phyloP scores from a whole-genome alignment of 1,284 basidiomycete species.

The Leccinum pachyderme region DNA sequence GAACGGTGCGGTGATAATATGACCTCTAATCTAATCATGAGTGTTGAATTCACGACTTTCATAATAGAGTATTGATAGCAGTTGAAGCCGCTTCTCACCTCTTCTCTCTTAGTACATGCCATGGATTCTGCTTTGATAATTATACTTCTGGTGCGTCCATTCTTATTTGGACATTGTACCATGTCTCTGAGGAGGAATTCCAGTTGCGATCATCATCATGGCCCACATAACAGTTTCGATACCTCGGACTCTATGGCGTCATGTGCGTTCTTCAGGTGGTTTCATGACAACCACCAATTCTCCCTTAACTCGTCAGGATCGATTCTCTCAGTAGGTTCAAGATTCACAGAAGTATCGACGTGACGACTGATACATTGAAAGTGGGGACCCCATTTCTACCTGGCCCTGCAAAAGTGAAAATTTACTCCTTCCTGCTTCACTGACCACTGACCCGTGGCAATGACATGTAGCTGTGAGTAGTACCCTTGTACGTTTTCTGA shows the following conservation, averaged over 20 bases:
- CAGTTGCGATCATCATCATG: neutral
- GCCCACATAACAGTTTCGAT: neutral
- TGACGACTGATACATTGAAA: neutral
- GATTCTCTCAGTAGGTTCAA: neutral
- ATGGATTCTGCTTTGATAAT: neutral
- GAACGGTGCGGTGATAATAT: no score
- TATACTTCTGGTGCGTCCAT: neutral
- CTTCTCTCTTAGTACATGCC: neutral
- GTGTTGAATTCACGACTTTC: neutral
- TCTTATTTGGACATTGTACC: neutral
- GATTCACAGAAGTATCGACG: neutral
- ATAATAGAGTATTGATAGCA: neutral
- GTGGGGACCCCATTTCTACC: neutral
- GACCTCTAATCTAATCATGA: no score
- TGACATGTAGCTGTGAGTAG: neutral
- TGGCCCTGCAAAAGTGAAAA: neutral
- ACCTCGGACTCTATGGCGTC: neutral
- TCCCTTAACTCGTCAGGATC: neutral
- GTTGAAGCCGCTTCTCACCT: neutral
- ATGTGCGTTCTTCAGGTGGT: neutral
- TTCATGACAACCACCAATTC: neutral
- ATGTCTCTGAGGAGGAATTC: neutral
- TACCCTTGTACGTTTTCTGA: neutral
- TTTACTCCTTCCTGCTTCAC: neutral
- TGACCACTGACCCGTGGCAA: neutral